Base-by-base conservation (phyloP, 306 rosid species). In the Begonia fuchsioides region DNA sequence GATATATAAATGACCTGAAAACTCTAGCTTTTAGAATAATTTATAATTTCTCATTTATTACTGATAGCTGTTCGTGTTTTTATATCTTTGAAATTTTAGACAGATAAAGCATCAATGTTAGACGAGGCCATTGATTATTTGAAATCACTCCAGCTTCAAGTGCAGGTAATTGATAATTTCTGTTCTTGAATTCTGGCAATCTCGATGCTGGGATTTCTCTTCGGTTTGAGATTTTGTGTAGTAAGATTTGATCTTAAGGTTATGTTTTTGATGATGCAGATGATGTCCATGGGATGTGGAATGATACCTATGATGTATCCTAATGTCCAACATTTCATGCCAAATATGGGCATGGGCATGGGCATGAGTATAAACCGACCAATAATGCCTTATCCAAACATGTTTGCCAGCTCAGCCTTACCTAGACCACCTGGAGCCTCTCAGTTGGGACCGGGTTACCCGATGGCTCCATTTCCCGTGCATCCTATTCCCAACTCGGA, bases 41-140 rank as follows among this genome's bases (percentile, higher is more conserved):
- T n/a, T n/a, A n/a, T n/a, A n/a, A n/a, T 26, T 26, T 26, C 35
- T 1, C 35, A 6, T 26, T 26, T 26, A 26, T 26, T 26, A 26
- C 35, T 26, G 35, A 26, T 26, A 26, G 35, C n/a, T n/a, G 35
- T 26, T 26, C 7, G 35, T 19, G 51, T 20, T 57, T 35, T 53
- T 26, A 39, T 11, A 50, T 48, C 9, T 12, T 46, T 49, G 56
- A 47, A 49, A 55, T 68, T 66, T 52, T 64, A 87, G 96, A 74
- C 81, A 3, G 94, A 80, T 66, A 87, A 87, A 69, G 96, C 93
- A 38, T 87, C 96, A 14, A 83, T 83, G 83, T 68, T 87, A 64
- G 94, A 87, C 60, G 96, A 83, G 80, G 94, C 94, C 51, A 87
- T 87, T 4, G 93, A 80, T 38, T 80, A 87, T 76, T 70, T 87